phyloP scores from a whole-genome alignment of 2,329 filamentous ascomycete species.

The Alternaria rosae region DNA sequence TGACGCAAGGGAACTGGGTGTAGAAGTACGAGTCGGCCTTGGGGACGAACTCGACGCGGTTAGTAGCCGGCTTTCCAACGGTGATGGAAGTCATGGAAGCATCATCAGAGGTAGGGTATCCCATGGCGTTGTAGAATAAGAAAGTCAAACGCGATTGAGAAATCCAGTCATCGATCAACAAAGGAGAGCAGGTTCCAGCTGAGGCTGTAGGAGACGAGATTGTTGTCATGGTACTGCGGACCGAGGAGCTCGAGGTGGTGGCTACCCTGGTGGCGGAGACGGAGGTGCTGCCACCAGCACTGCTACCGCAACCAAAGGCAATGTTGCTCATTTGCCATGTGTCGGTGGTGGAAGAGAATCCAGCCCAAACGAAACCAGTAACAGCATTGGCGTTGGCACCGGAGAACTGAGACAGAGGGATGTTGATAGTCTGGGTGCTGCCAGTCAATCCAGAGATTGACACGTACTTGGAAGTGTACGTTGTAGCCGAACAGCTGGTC shows the following conservation, averaged over 20 bases:
- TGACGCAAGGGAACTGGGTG: slow-evolving; percentile 63
- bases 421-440: slow-evolving; percentile 57
- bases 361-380: slow-evolving; percentile 55
- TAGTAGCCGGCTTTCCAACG: slow-evolving; percentile 54
- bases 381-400: slow-evolving; percentile 61
- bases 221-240: slow-evolving; percentile 6
- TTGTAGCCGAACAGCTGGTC: slow-evolving; percentile 52
- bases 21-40: slow-evolving; percentile 64
- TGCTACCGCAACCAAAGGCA: slow-evolving; percentile 53
- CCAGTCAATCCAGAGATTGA: slow-evolving; percentile 59
- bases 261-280: background rate
- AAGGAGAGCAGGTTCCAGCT: slow-evolving; percentile 51
- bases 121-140: slow-evolving; percentile 66
- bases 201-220: slow-evolving; percentile 11
- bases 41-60: slow-evolving; percentile 63
- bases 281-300: slow-evolving; percentile 7
- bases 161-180: slow-evolving; percentile 66
- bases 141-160: slow-evolving; percentile 69
- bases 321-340: slow-evolving; percentile 61
- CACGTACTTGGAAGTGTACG: slow-evolving; percentile 56
- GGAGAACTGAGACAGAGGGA: slow-evolving; percentile 60
- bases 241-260: background rate
- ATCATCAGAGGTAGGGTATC: slow-evolving; percentile 64
- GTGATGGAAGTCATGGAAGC: slow-evolving; percentile 65
- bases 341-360: slow-evolving; percentile 48